Evolutionary conservation across 129 eudicot genomes (phyloP), one percentile per base, ranked within the genome.

Genomic region (Flaveria bidentis): DNA sequence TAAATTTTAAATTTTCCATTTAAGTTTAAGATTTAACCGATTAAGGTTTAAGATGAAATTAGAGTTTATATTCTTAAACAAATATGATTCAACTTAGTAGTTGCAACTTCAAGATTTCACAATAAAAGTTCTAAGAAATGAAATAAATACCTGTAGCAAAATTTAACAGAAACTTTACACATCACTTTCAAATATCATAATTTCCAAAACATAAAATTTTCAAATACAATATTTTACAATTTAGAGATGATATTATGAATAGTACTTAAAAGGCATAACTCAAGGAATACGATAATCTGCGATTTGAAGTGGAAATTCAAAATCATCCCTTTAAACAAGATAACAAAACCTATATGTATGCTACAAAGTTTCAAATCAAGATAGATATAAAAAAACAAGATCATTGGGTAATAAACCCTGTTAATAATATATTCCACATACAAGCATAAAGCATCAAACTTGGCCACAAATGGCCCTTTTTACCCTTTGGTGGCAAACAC

Each of bases 351-450:
- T 33, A 63, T 62, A 53, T 51, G 25, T 49, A 42, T 63, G 53
- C 41, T 47, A 52, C 66, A 78, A 61, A 46, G 71, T 71, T 46
- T 28, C 12, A 71, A 23, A 47, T 49, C 66, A 50, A 50, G 26
- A 36, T 30, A 10, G 5, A 57, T 12, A 57, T 8, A 63, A 75
- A n/a, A 33, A 72, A 30, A 75, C 47, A 71, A 71, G 26, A 62
- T 52, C 61, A 64, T 65, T 52, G 78, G 79, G 83, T 80, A 75
- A 80, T 39, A 73, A 80, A 80, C 83, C 83, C 79, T n/a, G 25
- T 79, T 56, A 47, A 64, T 70, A 22, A 65, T 25, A 64, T 52
- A 3, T 56, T 75, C 66, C 79, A 73, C 78, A 41, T 73, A 80
- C 83, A 72, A 80, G 23, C 83, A 39, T 65, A 64, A 72, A 65